Conservation (phyloP, 345 rosid genomes). For the Geranium rotundifolium region DNA sequence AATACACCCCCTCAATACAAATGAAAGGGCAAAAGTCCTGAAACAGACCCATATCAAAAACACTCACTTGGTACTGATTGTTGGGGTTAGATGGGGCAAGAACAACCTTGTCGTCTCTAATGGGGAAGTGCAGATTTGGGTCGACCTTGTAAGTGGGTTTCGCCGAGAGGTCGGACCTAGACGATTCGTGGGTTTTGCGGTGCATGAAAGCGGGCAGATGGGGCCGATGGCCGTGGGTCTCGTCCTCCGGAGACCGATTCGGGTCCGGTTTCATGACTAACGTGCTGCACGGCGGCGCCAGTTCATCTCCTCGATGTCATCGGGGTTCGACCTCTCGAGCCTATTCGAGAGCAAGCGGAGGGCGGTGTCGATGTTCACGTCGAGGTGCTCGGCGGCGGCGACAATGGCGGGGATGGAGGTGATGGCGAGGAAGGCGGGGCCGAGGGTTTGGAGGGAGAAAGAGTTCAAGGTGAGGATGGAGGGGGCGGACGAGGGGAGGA, state of each 20-base stretch:
- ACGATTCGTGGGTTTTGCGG: slow-evolving; percentile 13
- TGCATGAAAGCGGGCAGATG: neutral
- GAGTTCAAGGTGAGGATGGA: too few species aligned
- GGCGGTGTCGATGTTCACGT: too few species aligned
- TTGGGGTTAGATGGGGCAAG: slow-evolving; percentile 47
- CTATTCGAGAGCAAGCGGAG: too few species aligned
- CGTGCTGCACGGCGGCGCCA: neutral
- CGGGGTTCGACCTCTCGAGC: too few species aligned
- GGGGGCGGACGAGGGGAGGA: too few species aligned
- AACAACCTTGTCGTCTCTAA: slow-evolving; percentile 50
- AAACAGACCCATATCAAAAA: neutral
- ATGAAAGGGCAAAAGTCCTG: neutral
- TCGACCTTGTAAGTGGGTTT: slow-evolving; percentile 43
- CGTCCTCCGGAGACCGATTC: neutral
- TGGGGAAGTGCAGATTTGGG: slow-evolving; percentile 40
- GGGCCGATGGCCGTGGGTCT: neutral
- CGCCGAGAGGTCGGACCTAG: slow-evolving; percentile 28
- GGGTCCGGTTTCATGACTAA: neutral
- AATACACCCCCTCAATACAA: too few species aligned
- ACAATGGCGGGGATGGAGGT: too few species aligned
- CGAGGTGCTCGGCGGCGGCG: too few species aligned
- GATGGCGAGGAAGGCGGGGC: too few species aligned
- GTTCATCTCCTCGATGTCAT: too few species aligned
- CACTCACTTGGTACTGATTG: slow-evolving; percentile 46
- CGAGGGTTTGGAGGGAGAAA: too few species aligned